Conservation (phyloP, 257 asterid species). For the Nicotiana tomentosiformis region DNA sequence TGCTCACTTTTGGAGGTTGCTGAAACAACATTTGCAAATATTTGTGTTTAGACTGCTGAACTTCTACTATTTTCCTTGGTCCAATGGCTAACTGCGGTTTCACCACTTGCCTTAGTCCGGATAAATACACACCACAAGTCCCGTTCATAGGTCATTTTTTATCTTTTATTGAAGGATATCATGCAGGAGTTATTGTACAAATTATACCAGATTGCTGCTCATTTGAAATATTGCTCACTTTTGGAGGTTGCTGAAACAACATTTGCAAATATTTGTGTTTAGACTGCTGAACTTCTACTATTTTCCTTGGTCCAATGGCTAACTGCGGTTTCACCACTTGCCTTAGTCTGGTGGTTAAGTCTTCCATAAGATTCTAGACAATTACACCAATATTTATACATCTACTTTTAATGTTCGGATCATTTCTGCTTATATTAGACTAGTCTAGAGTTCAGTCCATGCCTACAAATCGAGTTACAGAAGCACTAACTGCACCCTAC, state of each 20-base stretch:
- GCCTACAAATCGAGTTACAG: neutral
- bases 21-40: neutral
- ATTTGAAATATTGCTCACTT: neutral
- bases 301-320: neutral
- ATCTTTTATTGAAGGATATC: neutral
- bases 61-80: neutral
- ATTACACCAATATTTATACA: neutral
- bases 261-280: neutral
- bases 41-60: neutral
- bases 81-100: neutral
- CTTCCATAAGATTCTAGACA: neutral
- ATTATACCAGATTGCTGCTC: neutral
- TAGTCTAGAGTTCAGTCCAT: neutral
- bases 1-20: neutral
- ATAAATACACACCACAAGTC: neutral
- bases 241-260: neutral
- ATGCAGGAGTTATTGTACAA: neutral
- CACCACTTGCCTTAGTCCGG: neutral
- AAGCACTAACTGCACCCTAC: neutral
- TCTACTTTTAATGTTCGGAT: neutral
- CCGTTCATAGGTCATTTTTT: neutral
- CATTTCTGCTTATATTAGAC: neutral
- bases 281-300: neutral
- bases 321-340: neutral
- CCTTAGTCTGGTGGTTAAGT: neutral